phyloP scores from a whole-genome alignment of 208 protist species.

The Wallacemonas rigidus region DNA sequence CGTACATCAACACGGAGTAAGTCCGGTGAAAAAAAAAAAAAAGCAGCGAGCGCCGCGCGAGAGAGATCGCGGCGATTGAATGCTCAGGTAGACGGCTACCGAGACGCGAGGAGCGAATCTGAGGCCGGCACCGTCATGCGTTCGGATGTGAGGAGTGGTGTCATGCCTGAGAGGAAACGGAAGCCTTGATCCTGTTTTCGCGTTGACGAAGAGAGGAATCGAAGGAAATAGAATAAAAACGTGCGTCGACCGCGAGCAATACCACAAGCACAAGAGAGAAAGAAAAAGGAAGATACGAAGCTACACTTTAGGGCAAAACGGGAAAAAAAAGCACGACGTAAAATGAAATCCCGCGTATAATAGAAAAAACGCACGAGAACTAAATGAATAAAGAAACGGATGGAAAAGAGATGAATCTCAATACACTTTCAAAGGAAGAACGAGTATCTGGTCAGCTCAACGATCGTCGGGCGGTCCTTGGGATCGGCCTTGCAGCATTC shows the following conservation, averaged over 20 bases:
- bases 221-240: slow-evolving; percentile 1
- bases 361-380: not conserved
- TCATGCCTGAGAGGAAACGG: too few species aligned
- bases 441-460: slow-evolving; percentile 54
- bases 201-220: too few species aligned
- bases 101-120: too few species aligned
- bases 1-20: not conserved
- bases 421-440: slow-evolving; percentile 41
- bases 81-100: too few species aligned
- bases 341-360: not conserved
- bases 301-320: not conserved
- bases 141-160: too few species aligned
- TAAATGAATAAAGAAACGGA: too few species aligned
- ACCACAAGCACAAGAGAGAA: not conserved
- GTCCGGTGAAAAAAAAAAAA: not conserved
- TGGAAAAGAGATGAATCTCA: not conserved
- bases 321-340: not conserved
- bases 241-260: not conserved
- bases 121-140: too few species aligned
- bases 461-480: slow-evolving; percentile 50
- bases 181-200: too few species aligned
- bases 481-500: slow-evolving; percentile 58
- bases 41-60: not conserved
- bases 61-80: not conserved
- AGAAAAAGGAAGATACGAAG: slow-evolving; percentile 6